Conservation (phyloP, 2,329 filamentous ascomycete species). For the Sodiomyces alkalinus region DNA sequence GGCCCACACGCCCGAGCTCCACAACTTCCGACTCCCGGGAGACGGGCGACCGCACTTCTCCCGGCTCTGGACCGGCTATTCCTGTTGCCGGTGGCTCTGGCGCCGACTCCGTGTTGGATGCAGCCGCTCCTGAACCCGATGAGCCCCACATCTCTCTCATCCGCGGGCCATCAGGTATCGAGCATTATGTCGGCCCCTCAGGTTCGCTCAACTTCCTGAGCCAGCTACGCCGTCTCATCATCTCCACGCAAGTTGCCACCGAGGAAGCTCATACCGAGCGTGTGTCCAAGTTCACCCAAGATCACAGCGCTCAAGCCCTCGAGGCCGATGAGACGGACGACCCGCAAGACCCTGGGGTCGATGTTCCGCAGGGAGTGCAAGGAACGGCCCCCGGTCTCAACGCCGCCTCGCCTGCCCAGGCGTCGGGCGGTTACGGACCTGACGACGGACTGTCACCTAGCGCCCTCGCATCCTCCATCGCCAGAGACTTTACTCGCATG, state of each 20-base stretch:
- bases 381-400: neutral
- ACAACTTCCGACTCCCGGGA: neutral
- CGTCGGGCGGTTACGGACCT: too few species aligned
- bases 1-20: neutral
- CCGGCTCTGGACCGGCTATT: too few species aligned
- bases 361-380: neutral
- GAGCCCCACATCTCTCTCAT: conserved; percentile 13
- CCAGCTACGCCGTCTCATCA: conserved; percentile 17
- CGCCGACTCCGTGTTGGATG: neutral
- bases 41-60: neutral
- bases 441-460: conserved; percentile 10
- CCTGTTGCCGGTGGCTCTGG: too few species aligned
- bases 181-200: conserved; percentile 22
- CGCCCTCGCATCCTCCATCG: conserved; percentile 12
- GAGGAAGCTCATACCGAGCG: conserved; percentile 1
- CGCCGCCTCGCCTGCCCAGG: neutral
- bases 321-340: conserved; percentile 9
- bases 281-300: conserved; percentile 10
- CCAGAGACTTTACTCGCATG: conserved; percentile 13
- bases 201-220: conserved; percentile 20
- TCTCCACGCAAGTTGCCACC: conserved; percentile 8
- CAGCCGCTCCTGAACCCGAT: conserved; percentile 3
- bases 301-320: conserved; percentile 12
- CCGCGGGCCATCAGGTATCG: conserved; percentile 17
- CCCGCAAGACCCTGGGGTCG: conserved; percentile 1